These are phyloP conservation scores for Euptelea pleiosperma DNA, from an alignment of 164 flowering plant genomes.

Conservation along the genomic window DNA sequence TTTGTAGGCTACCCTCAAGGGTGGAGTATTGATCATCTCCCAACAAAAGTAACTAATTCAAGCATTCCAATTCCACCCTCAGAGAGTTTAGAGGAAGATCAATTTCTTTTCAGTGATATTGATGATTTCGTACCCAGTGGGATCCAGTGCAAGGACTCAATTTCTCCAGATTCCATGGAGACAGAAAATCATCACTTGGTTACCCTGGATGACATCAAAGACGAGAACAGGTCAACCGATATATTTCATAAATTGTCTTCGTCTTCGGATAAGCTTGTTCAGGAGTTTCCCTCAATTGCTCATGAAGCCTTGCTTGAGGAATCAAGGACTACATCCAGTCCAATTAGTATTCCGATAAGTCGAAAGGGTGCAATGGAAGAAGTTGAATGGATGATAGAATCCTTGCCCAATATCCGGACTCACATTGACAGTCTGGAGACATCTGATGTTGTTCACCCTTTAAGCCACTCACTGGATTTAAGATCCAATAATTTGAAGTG, in stretches of 20 bases:
- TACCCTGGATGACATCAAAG: conserved; percentile 22
- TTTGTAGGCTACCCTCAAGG: conserved; percentile 13
- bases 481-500: conserved; percentile 29
- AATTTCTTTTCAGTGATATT: conserved; percentile 45
- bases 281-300: conserved; percentile 21
- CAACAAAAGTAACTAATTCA: conserved; percentile 6
- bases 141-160: conserved; percentile 14
- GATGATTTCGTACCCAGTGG: conserved; percentile 29
- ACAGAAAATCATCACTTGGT: conserved; percentile 16
- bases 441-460: conserved; percentile 22
- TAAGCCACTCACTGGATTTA: conserved; percentile 55
- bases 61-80: conserved; percentile 14
- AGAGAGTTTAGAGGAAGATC: conserved; percentile 45
- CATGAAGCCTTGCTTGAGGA: conserved; percentile 24
- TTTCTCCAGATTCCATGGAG: too few relatives aligned
- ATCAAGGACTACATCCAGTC: conserved; percentile 23
- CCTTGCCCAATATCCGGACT: conserved; percentile 54
- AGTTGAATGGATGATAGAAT: conserved; percentile 30
- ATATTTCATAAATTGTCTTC: conserved; percentile 16
- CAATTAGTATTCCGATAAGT: conserved; percentile 36
- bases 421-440: conserved; percentile 23
- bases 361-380: conserved; percentile 20
- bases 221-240: conserved; percentile 9
- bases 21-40: conserved; percentile 6
- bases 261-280: conserved; percentile 25